Base-by-base conservation (phyloP, 306 rosid genomes). In the Quercus glauca region DNA sequence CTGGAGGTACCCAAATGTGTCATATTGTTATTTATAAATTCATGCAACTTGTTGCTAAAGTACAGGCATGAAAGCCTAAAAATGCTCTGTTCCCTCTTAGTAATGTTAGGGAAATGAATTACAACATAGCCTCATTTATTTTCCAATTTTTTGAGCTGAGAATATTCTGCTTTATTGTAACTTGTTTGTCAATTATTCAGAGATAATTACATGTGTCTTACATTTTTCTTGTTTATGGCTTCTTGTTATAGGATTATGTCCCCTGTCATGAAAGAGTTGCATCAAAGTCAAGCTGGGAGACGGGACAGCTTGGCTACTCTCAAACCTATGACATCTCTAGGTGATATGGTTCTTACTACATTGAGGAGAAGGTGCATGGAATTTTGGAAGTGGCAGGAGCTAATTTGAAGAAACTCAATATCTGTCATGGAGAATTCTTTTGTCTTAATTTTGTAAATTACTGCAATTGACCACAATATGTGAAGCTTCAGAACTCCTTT, bases 181-280 rank as follows among this genome's bases (percentile, higher is more conserved):
- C 17, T 35, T 33, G 35, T 13, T 67, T 29, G 35, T 29, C 26
- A 21, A 63, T 45, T 18, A 60, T 81, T 69, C 23, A 18, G 43
- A 1, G 10, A 25, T 68, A 70, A 68, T 71, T 43, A 71, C 68
- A 41, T 41, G 21, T 6, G 28, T 17, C 52, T 28, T 31, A 10
- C 23, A 81, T 35, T 81, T 73, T 55, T 53, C 73, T 69, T 79
- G 41, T 55, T 64, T 64, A 53, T 73, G 19, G 5, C 71, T 74
- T 51, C 15, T 26, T 55, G 51, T 78, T 73, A 7, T 83, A 96
- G 99, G 99, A 93, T 9, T 96, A 96, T 14, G 94, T 90, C 74
- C 98, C 98, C 4, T 90, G 98, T 75, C 99, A 90, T 60, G 98
- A 96, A 85, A 83, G 98, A 73, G 99, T 86, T 82, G 97, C 98